phyloP scores from a whole-genome alignment of 1,139 yeast species.

The Yarrowia galli region DNA sequence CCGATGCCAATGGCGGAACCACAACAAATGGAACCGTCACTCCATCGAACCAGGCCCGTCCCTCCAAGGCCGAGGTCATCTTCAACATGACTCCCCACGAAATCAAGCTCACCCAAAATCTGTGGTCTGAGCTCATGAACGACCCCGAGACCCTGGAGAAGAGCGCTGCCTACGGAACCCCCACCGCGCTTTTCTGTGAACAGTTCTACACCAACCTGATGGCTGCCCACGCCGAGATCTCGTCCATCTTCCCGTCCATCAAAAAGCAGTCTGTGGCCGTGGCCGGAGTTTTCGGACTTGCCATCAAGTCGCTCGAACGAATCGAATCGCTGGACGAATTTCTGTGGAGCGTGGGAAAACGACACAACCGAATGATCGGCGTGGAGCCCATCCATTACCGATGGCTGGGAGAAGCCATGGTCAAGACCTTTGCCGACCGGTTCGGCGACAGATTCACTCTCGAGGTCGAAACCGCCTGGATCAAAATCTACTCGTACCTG shows the following conservation, averaged over 20 bases:
- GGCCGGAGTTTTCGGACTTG: slow-evolving; percentile 78
- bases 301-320: slow-evolving; percentile 58
- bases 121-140: slow-evolving; percentile 36
- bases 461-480: slow-evolving; percentile 71
- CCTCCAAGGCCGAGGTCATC: slow-evolving; percentile 26
- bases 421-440: slow-evolving; percentile 76
- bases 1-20: not conserved
- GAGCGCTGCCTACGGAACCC: slow-evolving; percentile 30
- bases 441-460: slow-evolving; percentile 59
- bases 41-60: not conserved
- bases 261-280: slow-evolving; percentile 78
- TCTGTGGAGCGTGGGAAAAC: slow-evolving; percentile 69
- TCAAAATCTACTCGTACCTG: slow-evolving; percentile 60
- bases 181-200: slow-evolving; percentile 52
- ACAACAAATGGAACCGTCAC: not conserved
- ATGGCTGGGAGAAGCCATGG: slow-evolving; percentile 78
- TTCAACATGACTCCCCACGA: slow-evolving; percentile 24
- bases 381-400: slow-evolving; percentile 77
- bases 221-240: slow-evolving; percentile 61
- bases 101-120: not conserved
- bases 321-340: slow-evolving; percentile 63
- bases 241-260: slow-evolving; percentile 66
- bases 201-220: slow-evolving; percentile 69
- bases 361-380: slow-evolving; percentile 77
- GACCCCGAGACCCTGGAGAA: slow-evolving; percentile 37